Evolutionary conservation across 345 rosid species (phyloP).

Genomic region (sweet orange (Citrus sinensis)): DNA sequence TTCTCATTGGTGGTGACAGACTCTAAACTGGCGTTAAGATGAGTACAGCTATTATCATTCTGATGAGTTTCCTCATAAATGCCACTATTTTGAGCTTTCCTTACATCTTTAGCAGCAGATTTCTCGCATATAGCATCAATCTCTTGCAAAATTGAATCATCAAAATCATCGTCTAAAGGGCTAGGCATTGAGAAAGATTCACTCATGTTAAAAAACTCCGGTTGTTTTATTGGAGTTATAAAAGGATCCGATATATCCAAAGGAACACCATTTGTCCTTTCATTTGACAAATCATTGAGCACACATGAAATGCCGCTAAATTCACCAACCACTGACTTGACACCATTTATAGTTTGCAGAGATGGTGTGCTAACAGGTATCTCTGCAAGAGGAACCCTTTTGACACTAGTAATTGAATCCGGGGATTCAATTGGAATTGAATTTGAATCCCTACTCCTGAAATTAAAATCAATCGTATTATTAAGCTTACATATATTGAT

Average conservation of each 20-base stretch:
- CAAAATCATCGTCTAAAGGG: conserved; percentile 71
- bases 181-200: conserved; percentile 32
- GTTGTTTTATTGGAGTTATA: conserved; percentile 41
- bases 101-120: conserved; percentile 40
- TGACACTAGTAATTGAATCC: conserved; percentile 18
- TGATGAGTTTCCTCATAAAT: conserved; percentile 11
- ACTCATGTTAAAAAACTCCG: conserved; percentile 25
- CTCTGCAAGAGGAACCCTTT: conserved; percentile 58
- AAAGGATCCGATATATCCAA: conserved; percentile 25
- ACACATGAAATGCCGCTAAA: conserved; percentile 12
- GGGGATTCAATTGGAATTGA: conserved; percentile 19
- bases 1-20: conserved; percentile 16
- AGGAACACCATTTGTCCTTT: conserved; percentile 16
- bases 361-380: conserved; percentile 39
- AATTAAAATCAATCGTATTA: conserved; percentile 2
- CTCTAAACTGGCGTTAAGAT: conserved; percentile 11
- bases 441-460: conserved; percentile 33
- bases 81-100: conserved; percentile 21
- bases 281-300: conserved; percentile 8
- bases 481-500: neutral
- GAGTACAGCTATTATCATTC: conserved; percentile 20
- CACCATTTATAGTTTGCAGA: conserved; percentile 9
- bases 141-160: conserved; percentile 61
- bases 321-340: conserved; percentile 11
- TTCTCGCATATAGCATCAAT: conserved; percentile 61